Conservation (phyloP, 139 green algal genomes). For the Chlamydomonas schloesseri region DNA sequence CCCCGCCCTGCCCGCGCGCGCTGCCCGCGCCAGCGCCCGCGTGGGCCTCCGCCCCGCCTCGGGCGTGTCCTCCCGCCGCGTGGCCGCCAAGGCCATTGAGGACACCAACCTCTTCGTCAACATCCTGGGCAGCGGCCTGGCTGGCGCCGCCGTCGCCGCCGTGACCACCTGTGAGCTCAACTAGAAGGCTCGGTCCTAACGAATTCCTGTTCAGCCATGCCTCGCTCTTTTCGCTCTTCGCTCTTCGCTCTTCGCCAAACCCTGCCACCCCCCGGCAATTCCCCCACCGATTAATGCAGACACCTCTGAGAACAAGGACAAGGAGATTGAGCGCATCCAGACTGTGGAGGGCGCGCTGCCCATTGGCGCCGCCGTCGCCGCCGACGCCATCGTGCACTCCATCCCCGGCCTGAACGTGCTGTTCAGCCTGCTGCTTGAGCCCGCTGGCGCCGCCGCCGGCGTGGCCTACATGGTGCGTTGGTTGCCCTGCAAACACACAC, state of each 20-base stretch:
- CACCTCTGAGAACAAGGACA: constrained; percentile 66
- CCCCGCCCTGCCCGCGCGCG: constrained; percentile 19
- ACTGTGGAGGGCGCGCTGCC: constrained; percentile 49
- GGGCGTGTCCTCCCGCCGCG: neutral
- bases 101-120: constrained; percentile 73
- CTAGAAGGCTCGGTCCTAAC: too few relatives aligned
- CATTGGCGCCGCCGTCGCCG: constrained; percentile 62
- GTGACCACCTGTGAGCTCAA: constrained; percentile 56
- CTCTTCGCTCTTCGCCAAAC: too few relatives aligned
- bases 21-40: neutral
- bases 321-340: constrained; percentile 73
- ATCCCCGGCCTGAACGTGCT: constrained; percentile 75
- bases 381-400: constrained; percentile 69
- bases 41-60: neutral
- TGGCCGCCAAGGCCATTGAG: constrained; percentile 25
- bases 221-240: too few relatives aligned
- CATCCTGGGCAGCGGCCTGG: constrained; percentile 52
- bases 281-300: too few relatives aligned
- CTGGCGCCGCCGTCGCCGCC: constrained; percentile 51
- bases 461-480: constrained; percentile 79
- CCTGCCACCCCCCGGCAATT: too few relatives aligned
- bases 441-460: constrained; percentile 67
- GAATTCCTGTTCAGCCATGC: too few relatives aligned
- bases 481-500: too few relatives aligned
- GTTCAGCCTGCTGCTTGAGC: constrained; percentile 68